These are phyloP conservation scores for Hypoxylon crocopeplum DNA, from an alignment of 495 filamentous ascomycete species.

Conservation along the genomic window DNA sequence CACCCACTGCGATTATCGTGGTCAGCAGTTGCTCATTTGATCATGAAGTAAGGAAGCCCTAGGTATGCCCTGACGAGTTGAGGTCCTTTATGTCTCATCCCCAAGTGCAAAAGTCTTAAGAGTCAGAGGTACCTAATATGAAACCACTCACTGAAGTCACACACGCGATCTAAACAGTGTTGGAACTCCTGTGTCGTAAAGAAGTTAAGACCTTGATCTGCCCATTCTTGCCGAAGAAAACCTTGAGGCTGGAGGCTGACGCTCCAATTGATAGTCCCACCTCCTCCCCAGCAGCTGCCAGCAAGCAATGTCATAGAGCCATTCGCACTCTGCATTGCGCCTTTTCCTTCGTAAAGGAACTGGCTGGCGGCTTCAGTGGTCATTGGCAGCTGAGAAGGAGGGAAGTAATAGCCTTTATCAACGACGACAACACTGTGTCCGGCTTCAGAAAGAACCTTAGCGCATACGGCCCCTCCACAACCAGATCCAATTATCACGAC, in stretches of 20 bases:
- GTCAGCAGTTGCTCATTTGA: slow-evolving; percentile 44
- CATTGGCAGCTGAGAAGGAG: slow-evolving; percentile 78
- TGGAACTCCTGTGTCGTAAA: slow-evolving; percentile 82
- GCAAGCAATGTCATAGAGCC: slow-evolving; percentile 65
- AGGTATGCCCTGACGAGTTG: not conserved
- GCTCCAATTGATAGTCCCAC: slow-evolving; percentile 88
- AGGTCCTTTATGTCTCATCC: not conserved
- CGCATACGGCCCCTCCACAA: slow-evolving; percentile 83
- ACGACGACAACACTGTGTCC: slow-evolving; percentile 80
- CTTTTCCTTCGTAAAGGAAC: slow-evolving; percentile 71
- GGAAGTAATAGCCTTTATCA: slow-evolving; percentile 80
- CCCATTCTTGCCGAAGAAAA: slow-evolving; percentile 85
- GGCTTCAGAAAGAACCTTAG: slow-evolving; percentile 79
- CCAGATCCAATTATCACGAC: slow-evolving; percentile 87
- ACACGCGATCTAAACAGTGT: slow-evolving; percentile 71
- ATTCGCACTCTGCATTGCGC: slow-evolving; percentile 66
- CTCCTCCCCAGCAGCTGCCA: slow-evolving; percentile 82
- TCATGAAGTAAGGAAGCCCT: not conserved
- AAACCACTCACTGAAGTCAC: slow-evolving; percentile 35
- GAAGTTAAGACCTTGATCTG: slow-evolving; percentile 71
- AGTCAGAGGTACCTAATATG: not conserved
- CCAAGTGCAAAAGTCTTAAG: not conserved
- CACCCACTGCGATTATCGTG: slow-evolving; percentile 66
- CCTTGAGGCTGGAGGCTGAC: slow-evolving; percentile 82
- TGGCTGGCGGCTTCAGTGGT: slow-evolving; percentile 56